A percentile compares a stretch with the other conserved stretches of the same genome.
These are phyloP conservation scores for Saposhnikovia divaricata DNA, from an alignment of 129 eudicot species.

Conservation along the genomic window DNA sequence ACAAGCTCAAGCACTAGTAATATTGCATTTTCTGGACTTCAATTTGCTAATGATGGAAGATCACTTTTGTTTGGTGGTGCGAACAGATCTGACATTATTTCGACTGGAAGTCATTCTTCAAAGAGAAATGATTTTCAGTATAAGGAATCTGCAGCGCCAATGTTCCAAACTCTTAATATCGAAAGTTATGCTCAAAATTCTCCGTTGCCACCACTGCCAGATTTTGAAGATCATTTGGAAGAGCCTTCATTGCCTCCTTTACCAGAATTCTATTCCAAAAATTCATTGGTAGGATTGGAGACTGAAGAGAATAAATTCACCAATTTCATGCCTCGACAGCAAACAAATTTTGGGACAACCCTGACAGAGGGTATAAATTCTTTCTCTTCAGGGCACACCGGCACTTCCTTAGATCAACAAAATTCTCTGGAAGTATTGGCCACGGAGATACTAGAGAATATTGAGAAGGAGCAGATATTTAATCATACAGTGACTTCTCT, in stretches of 20 bases:
- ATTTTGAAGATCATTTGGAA: neutral
- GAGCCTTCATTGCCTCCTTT: neutral
- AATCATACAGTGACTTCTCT: neutral
- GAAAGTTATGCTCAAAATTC: neutral
- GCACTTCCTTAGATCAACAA: neutral
- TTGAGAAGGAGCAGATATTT: neutral
- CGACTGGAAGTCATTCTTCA: neutral
- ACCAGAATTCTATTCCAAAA: neutral
- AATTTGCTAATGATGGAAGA: constrained; percentile 16
- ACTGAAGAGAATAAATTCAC: neutral
- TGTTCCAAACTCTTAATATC: neutral
- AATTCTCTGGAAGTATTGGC: neutral
- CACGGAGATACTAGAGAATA: neutral
- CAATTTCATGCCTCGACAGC: neutral
- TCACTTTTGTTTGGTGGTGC: constrained; percentile 12
- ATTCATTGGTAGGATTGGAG: no score
- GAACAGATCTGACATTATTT: neutral
- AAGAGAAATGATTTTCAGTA: neutral
- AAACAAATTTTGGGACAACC: neutral
- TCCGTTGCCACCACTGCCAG: neutral
- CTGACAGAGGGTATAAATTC: neutral
- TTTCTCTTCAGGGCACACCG: neutral
- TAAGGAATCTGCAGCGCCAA: neutral
- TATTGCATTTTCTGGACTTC: constrained; percentile 11
- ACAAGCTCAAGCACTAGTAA: neutral